Percentiles rank a stretch among this genome's conserved stretches.
Conservation (phyloP, 2,329 filamentous ascomycete species). For the Penicillium fuscoglaucum region DNA sequence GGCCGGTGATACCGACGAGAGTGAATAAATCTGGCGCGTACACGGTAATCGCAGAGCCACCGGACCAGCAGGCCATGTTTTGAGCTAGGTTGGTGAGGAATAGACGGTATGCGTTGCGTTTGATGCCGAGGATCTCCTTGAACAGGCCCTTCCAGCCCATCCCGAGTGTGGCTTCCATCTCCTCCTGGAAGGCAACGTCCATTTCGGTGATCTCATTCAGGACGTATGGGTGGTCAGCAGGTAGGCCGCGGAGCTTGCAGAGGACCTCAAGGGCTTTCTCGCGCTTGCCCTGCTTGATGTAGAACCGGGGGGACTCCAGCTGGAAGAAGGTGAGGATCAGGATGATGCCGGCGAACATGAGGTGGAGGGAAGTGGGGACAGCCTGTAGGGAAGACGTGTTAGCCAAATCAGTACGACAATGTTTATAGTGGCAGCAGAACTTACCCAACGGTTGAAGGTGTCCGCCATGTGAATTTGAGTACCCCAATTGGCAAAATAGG, state of each 20-base stretch:
- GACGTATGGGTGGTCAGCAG: constrained; percentile 46
- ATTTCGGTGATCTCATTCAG: constrained; percentile 62
- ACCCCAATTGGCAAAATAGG: constrained; percentile 70
- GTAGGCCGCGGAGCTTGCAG: constrained; percentile 9
- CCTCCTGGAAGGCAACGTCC: constrained; percentile 63
- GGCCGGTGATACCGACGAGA: constrained; percentile 66
- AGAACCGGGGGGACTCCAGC: constrained; percentile 65
- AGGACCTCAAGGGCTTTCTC: constrained; percentile 38
- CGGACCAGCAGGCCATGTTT: constrained; percentile 69
- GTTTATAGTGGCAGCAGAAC: neutral
- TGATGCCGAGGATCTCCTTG: constrained; percentile 65
- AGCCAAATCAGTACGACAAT: neutral
- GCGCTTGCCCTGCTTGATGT: constrained; percentile 61
- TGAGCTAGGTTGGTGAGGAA: constrained; percentile 66
- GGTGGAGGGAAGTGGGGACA: constrained; percentile 64
- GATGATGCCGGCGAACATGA: constrained; percentile 71
- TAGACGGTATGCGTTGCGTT: constrained; percentile 67
- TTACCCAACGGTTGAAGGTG: constrained; percentile 20
- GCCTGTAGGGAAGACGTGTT: constrained; percentile 10
- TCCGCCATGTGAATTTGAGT: constrained; percentile 46
- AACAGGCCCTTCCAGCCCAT: constrained; percentile 61
- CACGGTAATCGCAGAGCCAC: constrained; percentile 68
- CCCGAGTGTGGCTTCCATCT: constrained; percentile 67
- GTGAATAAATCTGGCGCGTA: constrained; percentile 71
- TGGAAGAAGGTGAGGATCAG: constrained; percentile 65